Conservation (phyloP, 306 rosid genomes). For the Rosa rugosa region DNA sequence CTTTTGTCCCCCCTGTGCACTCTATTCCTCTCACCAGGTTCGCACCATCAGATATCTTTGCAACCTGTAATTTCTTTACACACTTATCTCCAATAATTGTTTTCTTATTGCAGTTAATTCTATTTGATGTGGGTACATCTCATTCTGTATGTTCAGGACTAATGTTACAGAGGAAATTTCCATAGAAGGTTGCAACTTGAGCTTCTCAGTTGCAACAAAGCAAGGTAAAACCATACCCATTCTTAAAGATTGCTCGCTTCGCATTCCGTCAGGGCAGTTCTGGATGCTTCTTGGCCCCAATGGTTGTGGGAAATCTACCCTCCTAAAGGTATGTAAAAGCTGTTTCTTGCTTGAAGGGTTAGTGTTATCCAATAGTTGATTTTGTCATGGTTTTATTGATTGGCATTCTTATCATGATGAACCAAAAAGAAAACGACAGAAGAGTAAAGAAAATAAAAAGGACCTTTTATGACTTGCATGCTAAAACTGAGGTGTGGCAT, state of each 20-base stretch:
- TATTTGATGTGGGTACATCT: background rate
- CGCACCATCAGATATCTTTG: background rate
- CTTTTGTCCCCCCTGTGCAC: conserved; percentile 38
- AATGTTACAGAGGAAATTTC: conserved; percentile 40
- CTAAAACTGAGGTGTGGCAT: too few relatives aligned
- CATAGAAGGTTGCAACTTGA: conserved; percentile 59
- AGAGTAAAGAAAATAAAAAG: background rate
- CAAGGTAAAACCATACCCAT: conserved; percentile 47
- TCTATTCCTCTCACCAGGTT: conserved; percentile 31
- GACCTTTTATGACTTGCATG: background rate
- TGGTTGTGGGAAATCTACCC: conserved; percentile 90
- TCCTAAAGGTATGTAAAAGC: conserved; percentile 55
- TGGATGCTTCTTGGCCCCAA: conserved; percentile 97
- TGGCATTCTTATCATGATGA: background rate
- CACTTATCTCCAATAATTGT: background rate
- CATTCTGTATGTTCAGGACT: conserved; percentile 33
- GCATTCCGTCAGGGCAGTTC: conserved; percentile 77
- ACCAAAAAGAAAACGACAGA: background rate
- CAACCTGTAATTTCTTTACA: conserved; percentile 38
- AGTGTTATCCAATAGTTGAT: background rate
- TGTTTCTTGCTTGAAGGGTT: conserved; percentile 6
- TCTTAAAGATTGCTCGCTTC: conserved; percentile 72
- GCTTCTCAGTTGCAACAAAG: conserved; percentile 51
- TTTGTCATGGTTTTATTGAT: background rate
- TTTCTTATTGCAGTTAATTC: background rate